Conservation (phyloP, 148 eudicot genomes). For the Camellia granthamiana region DNA sequence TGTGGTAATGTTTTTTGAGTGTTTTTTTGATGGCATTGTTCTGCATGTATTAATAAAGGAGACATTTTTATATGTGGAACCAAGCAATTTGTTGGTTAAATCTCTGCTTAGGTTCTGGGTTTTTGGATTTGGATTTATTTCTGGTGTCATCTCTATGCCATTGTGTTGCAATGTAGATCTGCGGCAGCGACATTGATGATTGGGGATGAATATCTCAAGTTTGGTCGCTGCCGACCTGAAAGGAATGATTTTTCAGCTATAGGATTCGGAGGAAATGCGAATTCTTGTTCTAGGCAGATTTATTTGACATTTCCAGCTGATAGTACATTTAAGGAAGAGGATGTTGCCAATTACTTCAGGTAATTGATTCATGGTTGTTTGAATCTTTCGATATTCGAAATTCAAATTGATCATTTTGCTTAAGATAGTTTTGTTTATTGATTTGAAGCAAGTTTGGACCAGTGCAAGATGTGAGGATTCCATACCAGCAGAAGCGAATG, state of each 20-base stretch:
- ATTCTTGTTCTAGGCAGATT: constrained; percentile 66
- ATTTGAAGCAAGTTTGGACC: constrained; percentile 79
- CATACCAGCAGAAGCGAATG: constrained; percentile 95
- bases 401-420: constrained; percentile 6
- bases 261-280: constrained; percentile 38
- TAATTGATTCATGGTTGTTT: constrained; percentile 19
- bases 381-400: background rate
- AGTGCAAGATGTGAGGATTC: constrained; percentile 95
- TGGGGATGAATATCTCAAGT: constrained; percentile 63
- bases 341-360: constrained; percentile 87
- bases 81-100: background rate
- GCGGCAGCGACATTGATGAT: constrained; percentile 70
- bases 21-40: background rate
- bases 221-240: constrained; percentile 46
- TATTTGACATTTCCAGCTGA: constrained; percentile 96
- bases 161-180: constrained; percentile 54
- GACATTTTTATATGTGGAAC: background rate
- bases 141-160: constrained; percentile 15
- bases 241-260: constrained; percentile 59
- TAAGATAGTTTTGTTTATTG: background rate
- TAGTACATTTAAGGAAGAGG: constrained; percentile 90
- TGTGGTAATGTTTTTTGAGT: background rate
- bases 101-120: background rate
- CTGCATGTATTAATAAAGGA: background rate
- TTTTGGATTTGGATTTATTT: background rate